These are phyloP conservation scores for Grosmannia clavigera DNA, from an alignment of 2,329 filamentous ascomycete species.

Conservation along the genomic window DNA sequence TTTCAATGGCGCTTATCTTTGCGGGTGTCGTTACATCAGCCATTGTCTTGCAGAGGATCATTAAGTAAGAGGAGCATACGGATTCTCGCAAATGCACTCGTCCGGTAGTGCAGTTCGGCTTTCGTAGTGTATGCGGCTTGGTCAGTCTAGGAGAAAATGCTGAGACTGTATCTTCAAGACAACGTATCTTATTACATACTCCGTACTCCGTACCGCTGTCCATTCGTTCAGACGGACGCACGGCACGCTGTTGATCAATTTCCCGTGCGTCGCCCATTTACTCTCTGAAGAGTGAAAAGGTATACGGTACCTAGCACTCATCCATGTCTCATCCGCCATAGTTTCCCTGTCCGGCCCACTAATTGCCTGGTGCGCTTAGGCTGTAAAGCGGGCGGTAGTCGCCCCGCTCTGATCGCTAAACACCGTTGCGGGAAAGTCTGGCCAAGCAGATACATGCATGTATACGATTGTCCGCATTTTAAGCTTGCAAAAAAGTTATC, in stretches of 20 bases:
- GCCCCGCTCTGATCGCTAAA: conserved; percentile 6
- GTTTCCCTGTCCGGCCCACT: background rate
- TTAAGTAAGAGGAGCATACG: background rate
- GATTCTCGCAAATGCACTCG: background rate
- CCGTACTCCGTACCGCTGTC: no score
- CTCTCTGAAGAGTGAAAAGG: background rate
- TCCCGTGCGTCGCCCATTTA: background rate
- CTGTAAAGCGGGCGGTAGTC: conserved; percentile 1
- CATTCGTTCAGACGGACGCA: no score
- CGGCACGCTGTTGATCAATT: background rate
- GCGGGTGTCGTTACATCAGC: background rate
- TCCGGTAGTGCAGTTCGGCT: no score
- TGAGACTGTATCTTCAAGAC: no score
- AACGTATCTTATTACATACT: no score
- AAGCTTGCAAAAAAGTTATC: background rate
- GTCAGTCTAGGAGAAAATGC: no score
- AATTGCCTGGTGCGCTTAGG: background rate
- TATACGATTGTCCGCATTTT: background rate
- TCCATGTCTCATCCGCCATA: conserved; percentile 2
- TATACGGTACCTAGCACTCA: conserved; percentile 2
- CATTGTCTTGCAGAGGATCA: background rate
- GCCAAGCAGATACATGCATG: background rate
- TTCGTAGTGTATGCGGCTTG: no score
- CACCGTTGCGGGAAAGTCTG: conserved; percentile 3
- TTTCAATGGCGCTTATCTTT: background rate